A percentile compares a stretch with the other conserved stretches of the same genome.
These are phyloP conservation scores for Malus hybrid DNA, from an alignment of 331 rosid species.

Conservation along the genomic window DNA sequence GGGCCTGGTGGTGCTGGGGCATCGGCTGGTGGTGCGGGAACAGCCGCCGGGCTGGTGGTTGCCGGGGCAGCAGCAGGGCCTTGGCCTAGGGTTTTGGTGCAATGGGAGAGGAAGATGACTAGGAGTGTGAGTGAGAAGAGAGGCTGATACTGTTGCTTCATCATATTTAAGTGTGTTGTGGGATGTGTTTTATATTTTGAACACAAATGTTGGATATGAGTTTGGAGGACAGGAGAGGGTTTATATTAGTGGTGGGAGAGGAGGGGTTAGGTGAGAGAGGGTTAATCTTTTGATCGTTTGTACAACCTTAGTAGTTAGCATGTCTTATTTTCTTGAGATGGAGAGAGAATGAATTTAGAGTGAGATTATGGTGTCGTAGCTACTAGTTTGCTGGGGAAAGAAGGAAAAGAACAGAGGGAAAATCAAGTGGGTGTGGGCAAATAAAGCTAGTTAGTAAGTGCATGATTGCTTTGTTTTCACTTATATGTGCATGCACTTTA, in stretches of 20 bases:
- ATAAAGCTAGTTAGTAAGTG: slow-evolving; percentile 7
- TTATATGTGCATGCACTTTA: background rate
- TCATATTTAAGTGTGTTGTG: slow-evolving; percentile 7
- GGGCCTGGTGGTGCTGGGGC: slow-evolving; percentile 58
- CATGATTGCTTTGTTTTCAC: slow-evolving; percentile 46
- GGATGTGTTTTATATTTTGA: slow-evolving; percentile 1
- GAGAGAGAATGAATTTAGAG: slow-evolving; percentile 23
- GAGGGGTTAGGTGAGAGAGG: slow-evolving; percentile 33
- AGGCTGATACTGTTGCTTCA: slow-evolving; percentile 8
- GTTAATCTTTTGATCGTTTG: slow-evolving; percentile 5
- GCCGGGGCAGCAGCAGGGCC: slow-evolving; percentile 50
- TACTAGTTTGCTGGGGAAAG: slow-evolving; percentile 63
- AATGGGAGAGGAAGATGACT: slow-evolving; percentile 13
- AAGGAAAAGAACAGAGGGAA: slow-evolving; percentile 41
- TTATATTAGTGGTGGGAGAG: slow-evolving; percentile 38
- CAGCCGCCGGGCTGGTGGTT: slow-evolving; percentile 40
- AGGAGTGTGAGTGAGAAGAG: slow-evolving; percentile 32
- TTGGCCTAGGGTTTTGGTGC: slow-evolving; percentile 32
- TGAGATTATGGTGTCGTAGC: slow-evolving; percentile 19
- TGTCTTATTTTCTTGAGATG: slow-evolving; percentile 29
- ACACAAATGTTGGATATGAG: slow-evolving; percentile 7
- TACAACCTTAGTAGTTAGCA: slow-evolving; percentile 21
- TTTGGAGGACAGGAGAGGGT: slow-evolving; percentile 16
- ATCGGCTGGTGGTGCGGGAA: slow-evolving; percentile 24
- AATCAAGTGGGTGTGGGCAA: slow-evolving; percentile 33